phyloP scores from a whole-genome alignment of 2,329 filamentous ascomycete species.

The Exophiala aquamarina region DNA sequence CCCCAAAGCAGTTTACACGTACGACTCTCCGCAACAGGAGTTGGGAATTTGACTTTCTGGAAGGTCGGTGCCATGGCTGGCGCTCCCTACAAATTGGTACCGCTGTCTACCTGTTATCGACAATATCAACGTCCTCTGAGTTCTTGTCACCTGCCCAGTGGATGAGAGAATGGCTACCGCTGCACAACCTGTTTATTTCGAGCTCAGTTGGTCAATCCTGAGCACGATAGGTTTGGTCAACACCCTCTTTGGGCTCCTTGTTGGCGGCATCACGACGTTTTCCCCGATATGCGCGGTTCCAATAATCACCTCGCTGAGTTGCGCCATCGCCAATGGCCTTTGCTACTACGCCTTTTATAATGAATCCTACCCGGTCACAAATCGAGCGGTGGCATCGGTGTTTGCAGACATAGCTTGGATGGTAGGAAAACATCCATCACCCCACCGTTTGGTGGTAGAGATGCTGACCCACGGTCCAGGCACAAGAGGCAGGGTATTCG shows the following conservation, averaged over 20 bases:
- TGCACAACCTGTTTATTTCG: neutral
- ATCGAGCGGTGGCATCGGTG: neutral
- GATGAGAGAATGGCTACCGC: neutral
- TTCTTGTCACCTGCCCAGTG: neutral
- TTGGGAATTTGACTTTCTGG: too few species aligned
- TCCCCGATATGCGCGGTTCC: neutral
- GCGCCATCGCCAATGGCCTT: neutral
- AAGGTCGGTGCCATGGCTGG: too few species aligned
- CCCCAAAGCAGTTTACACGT: too few species aligned
- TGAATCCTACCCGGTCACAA: neutral
- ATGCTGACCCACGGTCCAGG: neutral
- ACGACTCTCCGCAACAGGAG: too few species aligned
- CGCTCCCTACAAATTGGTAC: too few species aligned
- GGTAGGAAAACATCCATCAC: too few species aligned
- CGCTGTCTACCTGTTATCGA: too few species aligned
- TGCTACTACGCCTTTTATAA: slow-evolving; percentile 1
- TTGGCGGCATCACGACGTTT: neutral
- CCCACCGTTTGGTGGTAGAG: too few species aligned
- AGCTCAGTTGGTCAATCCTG: neutral
- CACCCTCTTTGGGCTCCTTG: neutral
- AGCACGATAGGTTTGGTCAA: neutral
- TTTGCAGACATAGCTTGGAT: neutral
- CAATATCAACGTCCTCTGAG: neutral
- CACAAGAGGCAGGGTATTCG: neutral
- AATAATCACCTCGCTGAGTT: neutral